These are phyloP conservation scores for Alloascoidea hylecoeti DNA, from an alignment of 805 yeast genomes.

Conservation along the genomic window DNA sequence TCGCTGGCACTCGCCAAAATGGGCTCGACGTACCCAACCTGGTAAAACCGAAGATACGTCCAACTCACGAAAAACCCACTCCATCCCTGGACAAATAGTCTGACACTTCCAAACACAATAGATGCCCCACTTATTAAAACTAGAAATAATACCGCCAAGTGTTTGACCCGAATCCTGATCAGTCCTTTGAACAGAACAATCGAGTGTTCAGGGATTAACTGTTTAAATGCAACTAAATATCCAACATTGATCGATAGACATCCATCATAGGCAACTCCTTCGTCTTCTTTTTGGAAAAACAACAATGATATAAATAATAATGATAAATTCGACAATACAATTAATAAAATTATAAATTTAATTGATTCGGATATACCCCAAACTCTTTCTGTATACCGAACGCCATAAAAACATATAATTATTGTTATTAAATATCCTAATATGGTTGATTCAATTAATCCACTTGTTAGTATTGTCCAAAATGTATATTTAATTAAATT, in stretches of 20 bases:
- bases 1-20: slow-evolving; percentile 29
- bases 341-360: slow-evolving; percentile 27
- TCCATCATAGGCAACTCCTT: slow-evolving; percentile 21
- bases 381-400: slow-evolving; percentile 47
- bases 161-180: slow-evolving; percentile 25
- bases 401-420: slow-evolving; percentile 32
- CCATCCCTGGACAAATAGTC: slow-evolving; percentile 16
- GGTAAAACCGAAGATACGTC: slow-evolving; percentile 69
- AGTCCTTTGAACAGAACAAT: slow-evolving; percentile 31
- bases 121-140: slow-evolving; percentile 14
- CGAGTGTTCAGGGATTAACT: slow-evolving; percentile 49
- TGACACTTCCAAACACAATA: slow-evolving; percentile 14
- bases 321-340: slow-evolving; percentile 21
- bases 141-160: slow-evolving; percentile 24
- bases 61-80: slow-evolving; percentile 51
- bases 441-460: slow-evolving; percentile 30
- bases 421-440: slow-evolving; percentile 23
- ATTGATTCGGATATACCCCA: slow-evolving; percentile 47
- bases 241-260: slow-evolving; percentile 42
- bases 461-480: slow-evolving; percentile 34
- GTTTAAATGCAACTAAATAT: slow-evolving; percentile 50
- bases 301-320: slow-evolving; percentile 12
- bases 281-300: slow-evolving; percentile 5
- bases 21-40: slow-evolving; percentile 39
- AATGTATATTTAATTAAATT: slow-evolving; percentile 22